Evolutionary conservation across 306 rosid species (phyloP), one percentile per base, ranked within the genome.

Genomic region (Medicago lupulina): DNA sequence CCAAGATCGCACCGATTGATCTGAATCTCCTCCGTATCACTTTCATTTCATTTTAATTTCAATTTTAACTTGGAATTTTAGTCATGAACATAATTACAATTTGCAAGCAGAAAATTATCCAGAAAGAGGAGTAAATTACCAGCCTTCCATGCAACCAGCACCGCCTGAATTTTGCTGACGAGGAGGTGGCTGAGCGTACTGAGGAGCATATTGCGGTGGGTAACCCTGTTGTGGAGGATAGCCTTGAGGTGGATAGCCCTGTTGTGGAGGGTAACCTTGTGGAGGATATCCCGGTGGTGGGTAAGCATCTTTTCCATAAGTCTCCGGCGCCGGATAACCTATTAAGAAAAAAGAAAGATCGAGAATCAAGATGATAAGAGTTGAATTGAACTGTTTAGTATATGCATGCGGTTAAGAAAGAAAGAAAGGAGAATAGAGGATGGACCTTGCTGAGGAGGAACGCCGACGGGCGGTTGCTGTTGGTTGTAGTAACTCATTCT

Each of bases 121-220:
- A 63, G 40, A 65, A 19, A 50, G 46, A 1, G 43, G n/a, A 16
- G 17, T 4, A 7, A 58, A 77, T 21, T 63, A 95, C 99, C 99
- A 95, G 79, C 97, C 97, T 83, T 92, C 96, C 74, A 95, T 0
- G 38, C 86, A 57, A 51, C 99, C 97, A 23, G 75, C 1, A 38
- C 86, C 40, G 5, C 44, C 0, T 36, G 78, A 77, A 49, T 65
- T 76, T 2, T 74, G 88, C 1, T 69, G 86, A 0, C 44, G 86
- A 0, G 66, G 97, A 8, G 96, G 97, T 67, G 90, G 97, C 82
- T 86, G 97, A 72, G 85, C 87, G 72, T 92, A 95, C 81, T 88
- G 96, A 18, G 97, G 96, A 0, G 89, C 97, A 39, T 91, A 94
- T 0, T 87, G 88, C 0, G 64, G 64, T 23, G 64, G 64, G 25